A percentile compares a stretch with the other conserved stretches of the same genome.
Conservation (phyloP, 768 basidiomycete genomes). For the Mycena filopes region DNA sequence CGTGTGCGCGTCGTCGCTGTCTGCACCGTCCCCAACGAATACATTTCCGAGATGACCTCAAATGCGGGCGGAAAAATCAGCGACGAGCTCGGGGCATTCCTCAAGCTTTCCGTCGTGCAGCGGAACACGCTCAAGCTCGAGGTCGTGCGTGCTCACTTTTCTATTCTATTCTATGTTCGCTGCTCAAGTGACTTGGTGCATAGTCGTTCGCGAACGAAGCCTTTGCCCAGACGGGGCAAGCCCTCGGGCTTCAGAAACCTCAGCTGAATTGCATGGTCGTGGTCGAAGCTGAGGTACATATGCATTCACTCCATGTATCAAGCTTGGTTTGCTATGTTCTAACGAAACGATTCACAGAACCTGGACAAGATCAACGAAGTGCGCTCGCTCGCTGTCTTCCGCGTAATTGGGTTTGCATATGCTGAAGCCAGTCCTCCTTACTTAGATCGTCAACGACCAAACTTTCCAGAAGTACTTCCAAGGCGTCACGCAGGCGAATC, state of each 20-base stretch:
- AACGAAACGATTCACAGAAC: too few relatives aligned
- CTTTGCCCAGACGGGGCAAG: neutral
- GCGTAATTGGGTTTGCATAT: neutral
- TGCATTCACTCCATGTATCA: too few relatives aligned
- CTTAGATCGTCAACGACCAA: neutral
- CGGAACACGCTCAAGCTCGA: constrained; percentile 15
- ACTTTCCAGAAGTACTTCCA: constrained; percentile 9
- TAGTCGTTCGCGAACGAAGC: constrained; percentile 3
- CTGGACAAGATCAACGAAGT: constrained; percentile 12
- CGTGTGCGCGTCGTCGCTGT: constrained; percentile 11
- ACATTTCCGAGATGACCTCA: too few relatives aligned
- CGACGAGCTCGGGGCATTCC: neutral
- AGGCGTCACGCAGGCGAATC: neutral
- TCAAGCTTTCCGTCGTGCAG: constrained; percentile 10
- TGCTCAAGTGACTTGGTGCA: too few relatives aligned
- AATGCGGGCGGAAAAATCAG: too few relatives aligned
- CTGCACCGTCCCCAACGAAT: neutral
- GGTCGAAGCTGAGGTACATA: constrained; percentile 5
- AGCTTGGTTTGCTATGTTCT: too few relatives aligned
- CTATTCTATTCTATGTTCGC: neutral
- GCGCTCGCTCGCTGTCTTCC: neutral
- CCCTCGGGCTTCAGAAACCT: neutral
- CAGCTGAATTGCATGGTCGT: neutral
- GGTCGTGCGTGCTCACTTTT: neutral
- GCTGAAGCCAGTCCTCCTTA: neutral